These are phyloP conservation scores for Wickerhamomyces strasburgensis DNA, from an alignment of 805 yeast genomes.

Conservation along the genomic window DNA sequence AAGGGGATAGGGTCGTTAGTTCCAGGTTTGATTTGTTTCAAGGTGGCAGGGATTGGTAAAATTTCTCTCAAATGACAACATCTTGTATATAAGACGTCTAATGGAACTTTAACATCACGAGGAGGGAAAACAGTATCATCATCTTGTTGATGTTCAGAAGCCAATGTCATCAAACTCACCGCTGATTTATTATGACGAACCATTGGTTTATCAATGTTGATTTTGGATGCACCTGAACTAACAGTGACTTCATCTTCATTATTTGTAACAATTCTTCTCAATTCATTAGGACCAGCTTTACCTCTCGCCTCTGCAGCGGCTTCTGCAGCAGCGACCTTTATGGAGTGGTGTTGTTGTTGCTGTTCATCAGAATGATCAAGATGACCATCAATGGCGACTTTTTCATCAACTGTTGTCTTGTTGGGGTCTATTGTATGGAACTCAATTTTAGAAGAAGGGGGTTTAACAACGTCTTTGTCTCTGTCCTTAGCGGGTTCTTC, in stretches of 20 bases:
- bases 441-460: neutral
- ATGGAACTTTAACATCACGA: constrained; percentile 30
- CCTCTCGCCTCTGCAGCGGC: constrained; percentile 35
- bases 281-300: constrained; percentile 28
- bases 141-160: constrained; percentile 4
- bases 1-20: constrained; percentile 78
- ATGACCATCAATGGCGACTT: too few relatives aligned
- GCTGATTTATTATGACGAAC: constrained; percentile 30
- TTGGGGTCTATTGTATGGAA: neutral
- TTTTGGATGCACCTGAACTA: constrained; percentile 28
- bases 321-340: constrained; percentile 32
- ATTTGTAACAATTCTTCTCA: constrained; percentile 26
- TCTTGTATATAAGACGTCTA: constrained; percentile 79
- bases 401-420: neutral
- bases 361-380: constrained; percentile 11
- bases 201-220: constrained; percentile 42
- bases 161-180: constrained; percentile 22
- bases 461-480: neutral
- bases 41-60: constrained; percentile 84
- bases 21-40: constrained; percentile 71
- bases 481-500: neutral
- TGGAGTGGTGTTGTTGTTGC: constrained; percentile 23
- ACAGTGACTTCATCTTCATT: constrained; percentile 36
- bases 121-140: constrained; percentile 29
- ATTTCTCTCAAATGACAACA: constrained; percentile 93